Base-by-base conservation (phyloP, 2,329 filamentous ascomycete genomes). In the Trichoderma harzianum region DNA sequence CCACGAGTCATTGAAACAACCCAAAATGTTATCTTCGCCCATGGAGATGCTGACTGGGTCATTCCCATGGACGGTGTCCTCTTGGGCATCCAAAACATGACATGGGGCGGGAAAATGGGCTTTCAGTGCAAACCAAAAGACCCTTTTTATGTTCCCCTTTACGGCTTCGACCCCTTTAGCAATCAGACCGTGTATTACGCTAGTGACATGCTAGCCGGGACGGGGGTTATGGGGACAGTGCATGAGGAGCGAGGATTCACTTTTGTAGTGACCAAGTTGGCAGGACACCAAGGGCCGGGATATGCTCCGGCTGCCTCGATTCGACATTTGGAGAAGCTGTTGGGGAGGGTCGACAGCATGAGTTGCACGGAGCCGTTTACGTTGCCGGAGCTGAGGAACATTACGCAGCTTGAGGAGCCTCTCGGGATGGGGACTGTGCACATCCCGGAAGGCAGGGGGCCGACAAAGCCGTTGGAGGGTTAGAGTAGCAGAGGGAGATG, bases 11-110 rank as follows among this genome's bases (percentile, higher is more conserved):
- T 95, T 74, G 92, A 95, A 76, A 84, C 85, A 36, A 92, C 92
- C 1, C 86, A 91, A 61, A 90, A 91, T 73, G 92, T 93, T 10
- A 86, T 96, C 75, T 89, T 96, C 76, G 91, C 86, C 3, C 92
- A 95, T 77, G 93, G 92, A 12, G 83, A 87, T 63, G 85, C 91
- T 12, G 93, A 94, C 81, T 92, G 87, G 77, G 86, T 92, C 72
- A 85, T 93, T 11, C 83, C 91, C 28, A 84, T 86, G 76, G 92
- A 92, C 78, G 92, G 92, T 18, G 92, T 92, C 0, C 84, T 95
- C 1, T 83, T 93, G 7, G 86, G 87, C 1, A 90, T 95, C 72
- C 92, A 95, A 78, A 94, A 94, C 82, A 93, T 95, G 90, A 94
- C 92, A 0, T 95, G 90, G 89, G 88, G 89, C 71, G 92, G 92